A percentile compares a stretch with the other conserved stretches of the same genome.
phyloP scores from a whole-genome alignment of 1,139 yeast genomes.

The Suhomyces maxii region DNA sequence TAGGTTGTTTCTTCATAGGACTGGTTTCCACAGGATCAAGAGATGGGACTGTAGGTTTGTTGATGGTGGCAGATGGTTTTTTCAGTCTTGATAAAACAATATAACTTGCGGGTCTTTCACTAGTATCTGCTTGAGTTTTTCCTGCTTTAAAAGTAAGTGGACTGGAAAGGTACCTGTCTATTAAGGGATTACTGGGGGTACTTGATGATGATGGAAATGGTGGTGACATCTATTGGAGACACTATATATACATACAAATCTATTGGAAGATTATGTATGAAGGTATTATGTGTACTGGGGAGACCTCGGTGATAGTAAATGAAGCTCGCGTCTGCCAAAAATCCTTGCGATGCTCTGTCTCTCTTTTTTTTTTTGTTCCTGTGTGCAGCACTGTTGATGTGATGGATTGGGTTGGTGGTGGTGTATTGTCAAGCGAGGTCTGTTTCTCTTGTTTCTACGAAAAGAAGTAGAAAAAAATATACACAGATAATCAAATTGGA shows the following conservation, averaged over 20 bases:
- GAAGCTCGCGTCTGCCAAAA: constrained; percentile 5
- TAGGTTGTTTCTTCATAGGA: constrained; percentile 33
- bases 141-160: constrained; percentile 64
- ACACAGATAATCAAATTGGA: too few relatives aligned
- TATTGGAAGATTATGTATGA: background rate
- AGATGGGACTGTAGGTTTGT: too few relatives aligned
- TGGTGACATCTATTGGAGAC: constrained; percentile 6
- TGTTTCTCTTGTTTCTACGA: too few relatives aligned
- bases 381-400: background rate
- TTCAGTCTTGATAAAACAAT: constrained; percentile 36
- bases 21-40: constrained; percentile 1
- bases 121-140: constrained; percentile 35
- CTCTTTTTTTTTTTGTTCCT: background rate
- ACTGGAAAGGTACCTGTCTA: constrained; percentile 57
- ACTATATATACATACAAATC: background rate
- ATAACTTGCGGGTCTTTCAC: constrained; percentile 37
- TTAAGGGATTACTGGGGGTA: constrained; percentile 41
- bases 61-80: constrained; percentile 7
- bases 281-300: background rate
- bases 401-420: background rate
- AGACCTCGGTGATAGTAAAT: background rate
- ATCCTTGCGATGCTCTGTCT: constrained; percentile 4
- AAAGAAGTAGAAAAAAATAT: too few relatives aligned
- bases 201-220: constrained; percentile 15
- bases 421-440: too few relatives aligned